These are phyloP conservation scores for Aspergillus amoenus DNA, from an alignment of 2,329 filamentous ascomycete species.

Conservation along the genomic window DNA sequence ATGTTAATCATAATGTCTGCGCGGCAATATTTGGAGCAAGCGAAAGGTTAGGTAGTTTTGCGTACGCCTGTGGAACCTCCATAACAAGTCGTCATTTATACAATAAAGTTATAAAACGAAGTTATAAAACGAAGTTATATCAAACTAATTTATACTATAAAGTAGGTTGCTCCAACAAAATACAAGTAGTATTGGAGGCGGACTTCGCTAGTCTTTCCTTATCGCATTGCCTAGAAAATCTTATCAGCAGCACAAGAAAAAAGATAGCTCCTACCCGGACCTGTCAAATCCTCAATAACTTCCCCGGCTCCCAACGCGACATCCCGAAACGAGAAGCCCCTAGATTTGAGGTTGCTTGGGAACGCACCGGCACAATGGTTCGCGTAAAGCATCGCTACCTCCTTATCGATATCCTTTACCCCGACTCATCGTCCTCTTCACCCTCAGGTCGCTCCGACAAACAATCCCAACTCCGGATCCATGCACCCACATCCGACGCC, in stretches of 20 bases:
- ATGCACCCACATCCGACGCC: constrained; percentile 72
- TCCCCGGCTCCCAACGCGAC: neutral
- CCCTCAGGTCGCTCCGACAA: constrained; percentile 26
- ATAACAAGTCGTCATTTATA: too few relatives aligned
- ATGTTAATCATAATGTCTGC: too few relatives aligned
- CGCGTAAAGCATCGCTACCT: constrained; percentile 95
- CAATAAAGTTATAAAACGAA: too few relatives aligned
- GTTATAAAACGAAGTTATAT: too few relatives aligned
- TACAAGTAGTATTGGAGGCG: too few relatives aligned
- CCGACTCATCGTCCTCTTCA: constrained; percentile 51
- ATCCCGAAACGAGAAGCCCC: neutral
- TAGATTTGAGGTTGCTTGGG: neutral
- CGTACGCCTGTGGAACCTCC: too few relatives aligned
- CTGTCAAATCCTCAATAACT: neutral
- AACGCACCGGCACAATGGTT: constrained; percentile 58
- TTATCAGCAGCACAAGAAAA: constrained; percentile 3
- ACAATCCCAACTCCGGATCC: constrained; percentile 68
- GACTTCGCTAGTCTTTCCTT: neutral
- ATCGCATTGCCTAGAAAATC: neutral
- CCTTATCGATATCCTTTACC: constrained; percentile 90
- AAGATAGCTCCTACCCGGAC: neutral
- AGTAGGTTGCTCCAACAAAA: too few relatives aligned
- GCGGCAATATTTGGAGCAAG: too few relatives aligned
- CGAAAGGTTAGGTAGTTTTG: too few relatives aligned
- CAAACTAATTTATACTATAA: too few relatives aligned